phyloP scores from a whole-genome alignment of 768 basidiomycete genomes.

The Pleurotus salmoneostramineus region DNA sequence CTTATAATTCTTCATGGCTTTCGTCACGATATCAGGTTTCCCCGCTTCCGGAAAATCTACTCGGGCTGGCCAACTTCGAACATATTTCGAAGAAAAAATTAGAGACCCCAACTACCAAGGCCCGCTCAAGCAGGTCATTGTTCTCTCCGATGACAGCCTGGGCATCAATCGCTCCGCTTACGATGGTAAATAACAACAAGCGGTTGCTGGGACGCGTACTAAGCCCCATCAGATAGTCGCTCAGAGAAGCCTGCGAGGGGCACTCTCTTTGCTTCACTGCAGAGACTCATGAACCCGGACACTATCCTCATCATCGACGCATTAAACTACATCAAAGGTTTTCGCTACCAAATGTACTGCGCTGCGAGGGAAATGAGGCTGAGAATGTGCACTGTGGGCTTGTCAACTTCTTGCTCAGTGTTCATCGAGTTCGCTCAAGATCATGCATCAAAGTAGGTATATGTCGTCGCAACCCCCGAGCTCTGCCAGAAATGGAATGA shows the following conservation, averaged over 20 bases:
- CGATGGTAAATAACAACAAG: conserved; percentile 48
- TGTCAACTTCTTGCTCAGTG: neutral
- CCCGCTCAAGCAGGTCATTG: conserved; percentile 34
- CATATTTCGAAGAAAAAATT: conserved; percentile 51
- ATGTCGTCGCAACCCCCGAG: conserved; percentile 71
- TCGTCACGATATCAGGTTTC: conserved; percentile 85
- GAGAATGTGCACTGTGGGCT: conserved; percentile 80
- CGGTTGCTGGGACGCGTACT: neutral
- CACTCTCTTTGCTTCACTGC: conserved; percentile 78
- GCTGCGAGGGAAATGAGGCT: conserved; percentile 86
- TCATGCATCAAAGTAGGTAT: conserved; percentile 46
- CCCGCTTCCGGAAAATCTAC: conserved; percentile 84
- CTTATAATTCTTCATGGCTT: conserved; percentile 58
- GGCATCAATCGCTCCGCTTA: conserved; percentile 64
- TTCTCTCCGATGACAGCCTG: conserved; percentile 75
- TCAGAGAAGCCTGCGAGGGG: conserved; percentile 89
- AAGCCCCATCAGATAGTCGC: conserved; percentile 50
- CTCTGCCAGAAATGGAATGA: conserved; percentile 77
- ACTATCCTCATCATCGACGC: conserved; percentile 87
- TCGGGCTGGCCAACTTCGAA: conserved; percentile 62
- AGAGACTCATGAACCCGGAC: conserved; percentile 65
- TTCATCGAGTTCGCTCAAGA: neutral
- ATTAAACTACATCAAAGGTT: conserved; percentile 97
- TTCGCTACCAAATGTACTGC: conserved; percentile 97
- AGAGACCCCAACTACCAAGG: conserved; percentile 48